These are phyloP conservation scores for Arachis monticola DNA, from an alignment of 331 rosid genomes.

Conservation along the genomic window DNA sequence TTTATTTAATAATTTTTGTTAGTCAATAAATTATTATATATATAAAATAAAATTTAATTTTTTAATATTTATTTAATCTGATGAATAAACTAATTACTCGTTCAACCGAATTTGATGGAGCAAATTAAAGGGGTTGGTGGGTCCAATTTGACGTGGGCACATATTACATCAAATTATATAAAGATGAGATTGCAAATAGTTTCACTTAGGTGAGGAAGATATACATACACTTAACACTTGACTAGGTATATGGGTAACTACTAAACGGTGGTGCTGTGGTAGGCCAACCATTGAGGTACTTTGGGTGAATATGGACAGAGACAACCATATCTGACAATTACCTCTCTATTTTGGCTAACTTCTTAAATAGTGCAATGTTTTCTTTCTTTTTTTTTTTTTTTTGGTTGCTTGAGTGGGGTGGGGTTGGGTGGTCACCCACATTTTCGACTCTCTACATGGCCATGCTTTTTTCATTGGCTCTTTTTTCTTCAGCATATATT, in stretches of 20 bases:
- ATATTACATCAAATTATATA: conserved; percentile 29
- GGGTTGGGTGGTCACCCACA: conserved; percentile 48
- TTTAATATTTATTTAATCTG: no score
- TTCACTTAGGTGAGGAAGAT: conserved; percentile 42
- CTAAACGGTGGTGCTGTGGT: conserved; percentile 38
- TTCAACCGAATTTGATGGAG: no score
- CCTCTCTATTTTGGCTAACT: conserved; percentile 37
- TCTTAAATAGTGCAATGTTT: conserved; percentile 35
- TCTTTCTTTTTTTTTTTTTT: not conserved
- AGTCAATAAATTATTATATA: no score
- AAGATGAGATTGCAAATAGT: conserved; percentile 38
- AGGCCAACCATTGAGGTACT: conserved; percentile 54
- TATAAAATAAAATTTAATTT: no score
- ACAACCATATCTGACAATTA: conserved; percentile 39
- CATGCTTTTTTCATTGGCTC: not conserved
- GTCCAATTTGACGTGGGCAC: conserved; percentile 39
- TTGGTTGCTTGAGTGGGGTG: conserved; percentile 39
- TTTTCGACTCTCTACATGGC: conserved; percentile 33
- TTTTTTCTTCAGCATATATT: not conserved
- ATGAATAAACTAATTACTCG: no score
- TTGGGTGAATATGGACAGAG: conserved; percentile 37
- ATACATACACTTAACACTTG: conserved; percentile 16
- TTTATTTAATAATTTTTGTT: no score
- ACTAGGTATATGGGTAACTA: conserved; percentile 45
- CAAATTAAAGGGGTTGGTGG: conserved; percentile 19